Base-by-base conservation (phyloP, 768 basidiomycete genomes). In the Chalciporus pseudorubinellus region DNA sequence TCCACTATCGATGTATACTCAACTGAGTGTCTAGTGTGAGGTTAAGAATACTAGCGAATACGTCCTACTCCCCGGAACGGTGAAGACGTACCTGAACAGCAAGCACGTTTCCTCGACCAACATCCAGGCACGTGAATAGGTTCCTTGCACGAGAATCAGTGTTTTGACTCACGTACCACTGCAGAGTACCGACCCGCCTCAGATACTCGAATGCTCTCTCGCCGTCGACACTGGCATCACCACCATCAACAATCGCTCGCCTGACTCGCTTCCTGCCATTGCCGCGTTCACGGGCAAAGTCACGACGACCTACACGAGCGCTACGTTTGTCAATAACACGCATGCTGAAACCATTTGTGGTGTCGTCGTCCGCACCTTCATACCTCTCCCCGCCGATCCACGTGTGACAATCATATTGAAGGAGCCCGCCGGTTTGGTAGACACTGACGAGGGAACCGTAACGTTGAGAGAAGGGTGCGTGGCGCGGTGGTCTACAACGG, bases 381-480 rank as follows among this genome's bases (percentile, higher is more conserved):
- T 70, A 11, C 68, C 68, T 6, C 40, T 67, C n/a, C 56, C 66
- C 8, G 28, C 57, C 2, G 61, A 71, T 45, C 52, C 61, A n/a
- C 54, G 59, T 6, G 51, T 72, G 39, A 65, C 66, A 47, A 59
- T 70, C 24, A 18, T 53, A 1, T 31, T 67, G 34, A 58, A 60
- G 48, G 63, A 70, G 21, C 69, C 69, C 13, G 40, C 21, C 3
- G 52, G 65, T 26, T 39, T 66, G 29, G 63, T 58, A 9, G 60
- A 53, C n/a, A 60, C 56, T 3, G 48, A 59, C 6, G 53, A 57
- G 7, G 65, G 60, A 20, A 19, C 3, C 3, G 51, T 54, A 3
- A 0, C 36, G 6, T 51, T 59, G 19, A 57, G 48, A 3, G 46
- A 56, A 4, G 57, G 57, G 13, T 59, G 51, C 38, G 9, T 50